Evolutionary conservation across 257 asterid genomes (phyloP).

Genomic region (Paulownia fortunei): DNA sequence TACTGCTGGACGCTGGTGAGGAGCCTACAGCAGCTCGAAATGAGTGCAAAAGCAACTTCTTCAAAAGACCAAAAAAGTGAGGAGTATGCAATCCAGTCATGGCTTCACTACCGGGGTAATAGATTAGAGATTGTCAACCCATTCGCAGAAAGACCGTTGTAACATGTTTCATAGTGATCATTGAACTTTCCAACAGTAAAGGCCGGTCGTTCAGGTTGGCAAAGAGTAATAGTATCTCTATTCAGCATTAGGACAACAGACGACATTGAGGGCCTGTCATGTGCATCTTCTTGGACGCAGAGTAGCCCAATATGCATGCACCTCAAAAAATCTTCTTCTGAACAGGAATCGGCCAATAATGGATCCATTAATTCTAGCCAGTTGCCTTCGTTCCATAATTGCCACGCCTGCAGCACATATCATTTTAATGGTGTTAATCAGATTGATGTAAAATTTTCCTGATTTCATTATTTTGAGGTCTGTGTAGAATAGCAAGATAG

Average conservation of each 20-base stretch:
- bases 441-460: neutral
- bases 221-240: neutral
- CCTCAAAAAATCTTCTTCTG: conserved; percentile 14
- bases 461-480: neutral
- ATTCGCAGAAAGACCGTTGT: neutral
- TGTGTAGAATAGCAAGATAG: neutral
- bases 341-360: conserved; percentile 4
- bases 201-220: conserved; percentile 26
- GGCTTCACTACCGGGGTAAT: conserved; percentile 18
- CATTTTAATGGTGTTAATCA: neutral
- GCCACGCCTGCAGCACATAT: conserved; percentile 34
- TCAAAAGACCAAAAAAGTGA: too few relatives aligned
- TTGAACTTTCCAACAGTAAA: neutral
- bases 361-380: conserved; percentile 35
- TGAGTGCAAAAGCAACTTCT: too few relatives aligned
- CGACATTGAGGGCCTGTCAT: conserved; percentile 40
- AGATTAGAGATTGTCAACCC: conserved; percentile 16
- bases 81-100: too few relatives aligned
- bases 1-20: too few relatives aligned
- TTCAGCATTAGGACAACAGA: conserved; percentile 37
- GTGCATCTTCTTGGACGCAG: conserved; percentile 38
- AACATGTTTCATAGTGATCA: neutral
- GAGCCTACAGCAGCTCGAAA: too few relatives aligned
- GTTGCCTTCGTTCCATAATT: conserved; percentile 29
- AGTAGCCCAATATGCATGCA: conserved; percentile 30